These are phyloP conservation scores for Leccinum longicurvipes DNA, from an alignment of 768 basidiomycete genomes.

Conservation along the genomic window DNA sequence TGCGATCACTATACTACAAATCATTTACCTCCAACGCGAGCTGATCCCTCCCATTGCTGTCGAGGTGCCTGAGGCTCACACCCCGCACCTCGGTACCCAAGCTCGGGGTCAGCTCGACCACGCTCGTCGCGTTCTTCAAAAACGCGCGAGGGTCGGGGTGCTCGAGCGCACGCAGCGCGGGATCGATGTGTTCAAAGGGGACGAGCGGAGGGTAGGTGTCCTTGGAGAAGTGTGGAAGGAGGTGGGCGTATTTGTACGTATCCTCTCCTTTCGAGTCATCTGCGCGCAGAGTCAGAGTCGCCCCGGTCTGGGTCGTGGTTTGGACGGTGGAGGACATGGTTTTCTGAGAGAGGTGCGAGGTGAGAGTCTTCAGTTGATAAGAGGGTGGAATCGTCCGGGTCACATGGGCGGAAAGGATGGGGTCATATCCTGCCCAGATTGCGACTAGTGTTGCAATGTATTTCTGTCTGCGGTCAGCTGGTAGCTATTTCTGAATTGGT, in stretches of 20 bases:
- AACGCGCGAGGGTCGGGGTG: conserved; percentile 69
- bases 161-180: conserved; percentile 62
- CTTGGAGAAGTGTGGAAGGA: conserved; percentile 64
- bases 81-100: conserved; percentile 75
- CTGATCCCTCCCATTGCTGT: conserved; percentile 59
- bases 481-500: too few species aligned
- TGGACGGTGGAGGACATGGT: conserved; percentile 6
- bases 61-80: conserved; percentile 59
- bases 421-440: not conserved
- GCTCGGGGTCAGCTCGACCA: conserved; percentile 66
- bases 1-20: conserved; percentile 1
- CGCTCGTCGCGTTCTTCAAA: conserved; percentile 54
- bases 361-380: not conserved
- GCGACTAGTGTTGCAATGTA: too few species aligned
- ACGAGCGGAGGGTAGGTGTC: conserved; percentile 63
- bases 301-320: conserved; percentile 12
- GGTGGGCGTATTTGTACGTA: conserved; percentile 61
- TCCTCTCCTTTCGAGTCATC: conserved; percentile 7
- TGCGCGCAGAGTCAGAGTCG: conserved; percentile 5
- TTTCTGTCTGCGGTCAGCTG: too few species aligned
- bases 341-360: not conserved
- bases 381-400: not conserved
- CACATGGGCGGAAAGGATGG: not conserved
- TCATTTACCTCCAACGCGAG: conserved; percentile 60
- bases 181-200: conserved; percentile 76